phyloP scores from a whole-genome alignment of 2,329 filamentous ascomycete genomes.

The Tolypocladium ovalisporum region DNA sequence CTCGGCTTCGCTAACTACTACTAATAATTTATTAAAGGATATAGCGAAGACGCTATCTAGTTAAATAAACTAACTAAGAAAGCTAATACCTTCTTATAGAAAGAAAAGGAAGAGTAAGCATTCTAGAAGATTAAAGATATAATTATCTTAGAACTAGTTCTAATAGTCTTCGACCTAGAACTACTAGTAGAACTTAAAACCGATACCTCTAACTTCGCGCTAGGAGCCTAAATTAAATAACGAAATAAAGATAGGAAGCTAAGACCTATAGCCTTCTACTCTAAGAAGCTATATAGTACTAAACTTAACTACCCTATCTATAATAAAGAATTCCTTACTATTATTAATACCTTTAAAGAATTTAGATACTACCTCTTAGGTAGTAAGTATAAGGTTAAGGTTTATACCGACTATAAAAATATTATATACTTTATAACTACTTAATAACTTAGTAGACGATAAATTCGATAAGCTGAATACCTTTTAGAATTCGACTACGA shows the following conservation, averaged over 20 bases:
- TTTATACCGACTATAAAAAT: conserved; percentile 13
- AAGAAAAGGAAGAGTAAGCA: neutral
- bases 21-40: neutral
- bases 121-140: neutral
- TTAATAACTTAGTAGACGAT: conserved; percentile 6
- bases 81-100: neutral
- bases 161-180: neutral
- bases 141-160: neutral
- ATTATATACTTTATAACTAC: conserved; percentile 7
- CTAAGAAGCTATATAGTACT: conserved; percentile 8
- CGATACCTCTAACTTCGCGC: conserved; percentile 2
- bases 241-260: conserved; percentile 4
- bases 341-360: conserved; percentile 13
- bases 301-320: conserved; percentile 12
- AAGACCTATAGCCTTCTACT: conserved; percentile 5
- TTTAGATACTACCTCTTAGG: conserved; percentile 9
- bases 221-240: conserved; percentile 3
- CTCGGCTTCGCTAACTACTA: neutral
- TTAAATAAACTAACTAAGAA: neutral
- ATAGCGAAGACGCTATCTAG: neutral
- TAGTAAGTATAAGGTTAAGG: conserved; percentile 7
- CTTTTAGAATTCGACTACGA: conserved; percentile 7
- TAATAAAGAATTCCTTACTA: conserved; percentile 12
- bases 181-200: conserved; percentile 6
- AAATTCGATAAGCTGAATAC: neutral